Evolutionary conservation across 2,329 filamentous ascomycete genomes (phyloP).

Genomic region (Beauveria rudraprayagi): DNA sequence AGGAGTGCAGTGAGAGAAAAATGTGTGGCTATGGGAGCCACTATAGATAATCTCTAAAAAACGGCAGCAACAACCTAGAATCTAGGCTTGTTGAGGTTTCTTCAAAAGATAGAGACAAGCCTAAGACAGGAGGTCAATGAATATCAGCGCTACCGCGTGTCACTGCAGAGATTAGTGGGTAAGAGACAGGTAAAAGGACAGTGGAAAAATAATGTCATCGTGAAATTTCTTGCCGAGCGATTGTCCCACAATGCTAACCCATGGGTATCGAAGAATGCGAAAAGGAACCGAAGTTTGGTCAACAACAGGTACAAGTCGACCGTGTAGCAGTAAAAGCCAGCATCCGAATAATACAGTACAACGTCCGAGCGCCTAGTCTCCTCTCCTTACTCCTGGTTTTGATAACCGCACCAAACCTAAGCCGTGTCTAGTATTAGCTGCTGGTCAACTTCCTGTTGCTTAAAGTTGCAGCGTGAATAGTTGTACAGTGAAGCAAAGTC

Average conservation of each 20-base stretch:
- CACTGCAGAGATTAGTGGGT: conserved; percentile 25
- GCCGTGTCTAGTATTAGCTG: not conserved
- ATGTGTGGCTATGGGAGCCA: conserved; percentile 26
- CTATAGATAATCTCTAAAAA: not conserved
- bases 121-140: not conserved
- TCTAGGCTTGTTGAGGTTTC: not conserved
- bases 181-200: not conserved
- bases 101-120: not conserved
- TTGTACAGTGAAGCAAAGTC: not conserved
- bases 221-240: conserved; percentile 3
- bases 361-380: conserved; percentile 1
- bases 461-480: not conserved
- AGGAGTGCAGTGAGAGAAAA: conserved; percentile 42
- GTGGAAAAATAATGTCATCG: not conserved
- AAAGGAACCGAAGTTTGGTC: not conserved
- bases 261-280: conserved; percentile 7
- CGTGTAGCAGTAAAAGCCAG: not conserved
- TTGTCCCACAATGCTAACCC: conserved; percentile 9
- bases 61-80: not conserved
- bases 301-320: not conserved
- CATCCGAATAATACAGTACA: not conserved
- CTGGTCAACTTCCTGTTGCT: not conserved
- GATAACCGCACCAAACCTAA: not conserved
- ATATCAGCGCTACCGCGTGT: conserved; percentile 13
- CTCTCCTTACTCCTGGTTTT: not conserved